These are phyloP conservation scores for Avena eriantha DNA, from an alignment of 176 grass and related monocot genomes.

Conservation along the genomic window DNA sequence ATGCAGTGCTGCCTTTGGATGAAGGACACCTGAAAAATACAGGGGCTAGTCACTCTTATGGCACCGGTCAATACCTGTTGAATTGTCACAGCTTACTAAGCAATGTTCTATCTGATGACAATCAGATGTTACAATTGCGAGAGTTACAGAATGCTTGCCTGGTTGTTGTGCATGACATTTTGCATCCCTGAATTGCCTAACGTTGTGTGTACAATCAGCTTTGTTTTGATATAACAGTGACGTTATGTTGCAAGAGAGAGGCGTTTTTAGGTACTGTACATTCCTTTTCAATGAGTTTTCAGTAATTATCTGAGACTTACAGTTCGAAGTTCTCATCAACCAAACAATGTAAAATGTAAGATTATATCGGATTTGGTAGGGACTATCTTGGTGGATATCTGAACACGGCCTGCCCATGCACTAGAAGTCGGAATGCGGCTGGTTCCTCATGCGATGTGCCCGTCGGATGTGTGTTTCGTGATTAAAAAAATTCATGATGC, in stretches of 20 bases:
- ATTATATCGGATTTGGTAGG: background rate
- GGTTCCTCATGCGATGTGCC: background rate
- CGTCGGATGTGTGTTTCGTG: too few species aligned
- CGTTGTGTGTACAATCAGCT: background rate
- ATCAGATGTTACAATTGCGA: background rate
- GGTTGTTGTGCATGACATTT: background rate
- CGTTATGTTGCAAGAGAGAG: background rate
- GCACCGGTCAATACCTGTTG: background rate
- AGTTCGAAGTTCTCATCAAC: background rate
- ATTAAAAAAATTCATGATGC: too few species aligned
- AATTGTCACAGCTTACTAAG: background rate
- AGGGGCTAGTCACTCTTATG: background rate
- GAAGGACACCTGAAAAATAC: background rate
- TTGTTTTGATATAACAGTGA: background rate
- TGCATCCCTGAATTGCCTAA: background rate
- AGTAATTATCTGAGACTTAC: background rate
- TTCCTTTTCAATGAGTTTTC: background rate
- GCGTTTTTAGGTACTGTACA: background rate
- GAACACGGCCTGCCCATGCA: background rate
- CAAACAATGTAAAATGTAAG: background rate
- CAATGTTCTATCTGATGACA: slow-evolving; percentile 22
- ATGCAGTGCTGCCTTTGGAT: slow-evolving; percentile 31
- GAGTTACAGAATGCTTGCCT: slow-evolving; percentile 11
- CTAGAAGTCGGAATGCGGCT: background rate
- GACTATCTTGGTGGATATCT: background rate